Evolutionary conservation across 768 basidiomycete genomes (phyloP).

Genomic region (Xanthoconium purpureum): DNA sequence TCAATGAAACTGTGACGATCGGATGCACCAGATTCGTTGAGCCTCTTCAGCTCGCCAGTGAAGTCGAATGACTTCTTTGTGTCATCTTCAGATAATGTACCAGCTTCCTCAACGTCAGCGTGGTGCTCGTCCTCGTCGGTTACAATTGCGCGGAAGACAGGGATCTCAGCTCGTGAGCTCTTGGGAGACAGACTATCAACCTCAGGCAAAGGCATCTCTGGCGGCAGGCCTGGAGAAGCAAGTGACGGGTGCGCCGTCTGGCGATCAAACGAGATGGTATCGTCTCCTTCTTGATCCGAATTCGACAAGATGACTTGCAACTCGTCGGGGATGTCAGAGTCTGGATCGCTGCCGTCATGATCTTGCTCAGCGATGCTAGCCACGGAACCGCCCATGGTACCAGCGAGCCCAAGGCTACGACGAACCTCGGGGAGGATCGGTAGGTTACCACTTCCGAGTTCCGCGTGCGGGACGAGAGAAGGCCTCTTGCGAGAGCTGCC

Average conservation of each 20-base stretch:
- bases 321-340: slow-evolving; percentile 82
- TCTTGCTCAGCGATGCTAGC: slow-evolving; percentile 45
- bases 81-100: slow-evolving; percentile 51
- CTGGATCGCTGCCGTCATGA: slow-evolving; percentile 56
- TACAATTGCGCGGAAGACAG: slow-evolving; percentile 44
- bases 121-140: slow-evolving; percentile 44
- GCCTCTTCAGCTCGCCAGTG: slow-evolving; percentile 68
- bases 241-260: not conserved
- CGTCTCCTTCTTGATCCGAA: slow-evolving; percentile 39
- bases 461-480: slow-evolving; percentile 15
- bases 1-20: slow-evolving; percentile 77
- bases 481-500: slow-evolving; percentile 25
- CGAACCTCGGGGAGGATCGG: slow-evolving; percentile 51
- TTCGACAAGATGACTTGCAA: slow-evolving; percentile 57
- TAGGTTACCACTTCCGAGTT: slow-evolving; percentile 23
- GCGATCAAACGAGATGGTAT: slow-evolving; percentile 37
- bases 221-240: slow-evolving; percentile 44
- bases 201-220: slow-evolving; percentile 38
- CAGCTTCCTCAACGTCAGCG: slow-evolving; percentile 41
- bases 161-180: slow-evolving; percentile 25
- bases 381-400: slow-evolving; percentile 65
- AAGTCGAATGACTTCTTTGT: slow-evolving; percentile 85
- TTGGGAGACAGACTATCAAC: slow-evolving; percentile 5
- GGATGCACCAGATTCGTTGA: slow-evolving; percentile 67
- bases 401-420: slow-evolving; percentile 58